Percentiles rank a stretch among this genome's conserved stretches.
Evolutionary conservation across 176 grass and related monocot genomes (phyloP).

Genomic region (Panicum miliaceum): DNA sequence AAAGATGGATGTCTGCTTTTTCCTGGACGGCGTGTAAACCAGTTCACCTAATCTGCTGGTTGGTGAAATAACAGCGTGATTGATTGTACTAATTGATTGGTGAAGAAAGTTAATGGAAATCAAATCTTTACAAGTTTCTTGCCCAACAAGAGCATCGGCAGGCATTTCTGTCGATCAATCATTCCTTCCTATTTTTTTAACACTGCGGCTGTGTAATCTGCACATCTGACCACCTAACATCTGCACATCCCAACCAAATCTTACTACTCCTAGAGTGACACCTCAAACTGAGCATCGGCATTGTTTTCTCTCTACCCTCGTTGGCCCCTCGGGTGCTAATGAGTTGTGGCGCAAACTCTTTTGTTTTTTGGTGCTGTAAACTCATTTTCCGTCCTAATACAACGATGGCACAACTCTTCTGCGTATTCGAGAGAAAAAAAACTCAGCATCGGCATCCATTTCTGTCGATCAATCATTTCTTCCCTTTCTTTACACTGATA

Average conservation of each 20-base stretch:
- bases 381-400: no score
- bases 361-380: no score
- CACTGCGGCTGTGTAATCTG: background rate
- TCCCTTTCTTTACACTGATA: background rate
- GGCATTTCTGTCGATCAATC: background rate
- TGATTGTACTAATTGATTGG: constrained; percentile 58
- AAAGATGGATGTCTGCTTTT: constrained; percentile 60
- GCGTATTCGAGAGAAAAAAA: no score
- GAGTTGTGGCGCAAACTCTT: no score
- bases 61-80: constrained; percentile 56
- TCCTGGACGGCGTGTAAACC: constrained; percentile 59
- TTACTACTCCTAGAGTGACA: constrained; percentile 17
- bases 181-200: background rate
- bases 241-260: constrained; percentile 26
- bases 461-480: constrained; percentile 19
- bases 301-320: no score
- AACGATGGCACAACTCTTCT: no score
- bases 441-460: background rate
- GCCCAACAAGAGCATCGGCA: constrained; percentile 34
- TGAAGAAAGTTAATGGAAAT: constrained; percentile 42
- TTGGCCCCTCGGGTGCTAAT: no score
- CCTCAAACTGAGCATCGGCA: background rate
- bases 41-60: constrained; percentile 52
- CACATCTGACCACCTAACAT: constrained; percentile 36
- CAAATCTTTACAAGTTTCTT: constrained; percentile 34